Conservation (phyloP, 805 yeast genomes). For the Phaffomyces antillensis region DNA sequence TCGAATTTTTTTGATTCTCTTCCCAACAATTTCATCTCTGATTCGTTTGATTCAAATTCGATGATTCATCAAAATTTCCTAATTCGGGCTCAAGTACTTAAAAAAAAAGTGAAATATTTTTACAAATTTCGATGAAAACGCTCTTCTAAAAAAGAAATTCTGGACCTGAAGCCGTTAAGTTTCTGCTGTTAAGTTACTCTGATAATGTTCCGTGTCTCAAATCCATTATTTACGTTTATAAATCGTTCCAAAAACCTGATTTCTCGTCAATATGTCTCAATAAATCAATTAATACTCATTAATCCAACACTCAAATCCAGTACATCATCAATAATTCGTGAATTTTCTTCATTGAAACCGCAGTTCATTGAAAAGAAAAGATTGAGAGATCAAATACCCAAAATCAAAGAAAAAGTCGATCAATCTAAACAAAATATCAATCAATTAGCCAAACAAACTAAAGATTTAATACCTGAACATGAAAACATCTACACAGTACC, state of each 20-base stretch:
- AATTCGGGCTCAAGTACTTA: background rate
- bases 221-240: background rate
- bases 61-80: slow-evolving; percentile 3
- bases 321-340: background rate
- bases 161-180: background rate
- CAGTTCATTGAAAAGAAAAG: background rate
- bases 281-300: background rate
- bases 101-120: background rate
- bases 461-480: slow-evolving; percentile 29
- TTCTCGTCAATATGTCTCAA: background rate
- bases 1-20: background rate
- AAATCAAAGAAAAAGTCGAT: slow-evolving; percentile 3
- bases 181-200: background rate
- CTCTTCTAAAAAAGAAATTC: background rate
- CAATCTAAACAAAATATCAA: slow-evolving; percentile 21
- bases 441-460: slow-evolving; percentile 26
- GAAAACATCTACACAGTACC: slow-evolving; percentile 80
- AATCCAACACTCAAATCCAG: background rate
- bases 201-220: background rate
- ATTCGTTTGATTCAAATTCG: background rate
- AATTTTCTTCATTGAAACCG: background rate
- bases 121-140: background rate
- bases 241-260: background rate
- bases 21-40: background rate
- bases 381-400: slow-evolving; percentile 5